Evolutionary conservation across 352 stramenopile species (phyloP), one percentile per base, ranked within the genome.

Genomic region (Pythium phragmiticola): DNA sequence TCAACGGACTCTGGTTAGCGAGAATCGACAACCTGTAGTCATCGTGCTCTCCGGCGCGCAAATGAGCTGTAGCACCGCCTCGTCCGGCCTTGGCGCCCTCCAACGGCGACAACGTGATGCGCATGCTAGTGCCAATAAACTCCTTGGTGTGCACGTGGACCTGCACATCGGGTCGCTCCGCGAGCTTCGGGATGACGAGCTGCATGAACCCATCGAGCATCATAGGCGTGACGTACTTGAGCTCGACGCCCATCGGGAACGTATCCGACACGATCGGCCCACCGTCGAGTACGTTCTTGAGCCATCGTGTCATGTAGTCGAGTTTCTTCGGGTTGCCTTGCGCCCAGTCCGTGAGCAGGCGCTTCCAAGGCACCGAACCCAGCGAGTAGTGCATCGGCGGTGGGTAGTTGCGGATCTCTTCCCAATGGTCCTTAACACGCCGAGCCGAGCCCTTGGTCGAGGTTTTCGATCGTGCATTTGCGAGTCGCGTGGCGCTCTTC

Each of bases 161-260:
- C 57, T 94, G 84, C 49, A 95, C 82, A 55, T 95, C 84, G 23
- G 78, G 76, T 13, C 87, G 78, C 66, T 95, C 87, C 4, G 87
- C 83, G 13, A 95, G 75, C 60, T 95, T 95, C 5, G 84, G 87
- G 51, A 95, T 95, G 48, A 95, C 81, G 16, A 95, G 69, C 68
- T 95, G 87, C 79, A 95, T 95, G 68, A 95, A 95, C 17, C 87
- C 87, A 60, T 95, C 87, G 48, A 95, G 69, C 87, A 95, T 95
- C 87, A 95, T 95, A 7, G 87, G 87, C 21, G 87, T 95, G 49
- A 95, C 87, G 52, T 90, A 93, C 70, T 95, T 95, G 63, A 95
- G 80, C 64, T 95, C 87, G 14, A 94, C 87, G 23, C 87, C 87
- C 78, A 95, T 92, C 0, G 87, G 87, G 65, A 95, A 95, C 36